A percentile compares a stretch with the other conserved stretches of the same genome.
phyloP scores from a whole-genome alignment of 2,329 filamentous ascomycete species.

The Phoma herbarum region DNA sequence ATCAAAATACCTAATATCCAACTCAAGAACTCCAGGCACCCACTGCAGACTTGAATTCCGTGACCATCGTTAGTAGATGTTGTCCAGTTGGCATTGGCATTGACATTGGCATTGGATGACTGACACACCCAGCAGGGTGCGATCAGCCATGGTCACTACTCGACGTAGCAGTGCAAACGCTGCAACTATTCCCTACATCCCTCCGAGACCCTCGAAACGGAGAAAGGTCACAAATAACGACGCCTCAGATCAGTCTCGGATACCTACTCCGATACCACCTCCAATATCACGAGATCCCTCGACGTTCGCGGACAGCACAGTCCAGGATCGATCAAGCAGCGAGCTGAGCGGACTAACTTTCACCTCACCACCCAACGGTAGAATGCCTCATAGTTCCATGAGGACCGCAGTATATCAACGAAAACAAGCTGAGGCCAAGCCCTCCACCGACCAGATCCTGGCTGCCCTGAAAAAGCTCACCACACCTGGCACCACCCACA shows the following conservation, averaged over 20 bases:
- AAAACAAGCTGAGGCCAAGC: not conserved
- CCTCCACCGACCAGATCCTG: not conserved
- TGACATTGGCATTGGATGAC: not conserved
- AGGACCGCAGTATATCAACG: no score
- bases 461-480: not conserved
- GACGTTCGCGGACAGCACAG: not conserved
- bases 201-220: not conserved
- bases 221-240: not conserved
- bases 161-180: conserved; percentile 21
- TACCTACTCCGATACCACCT: not conserved
- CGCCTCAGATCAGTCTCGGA: not conserved
- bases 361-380: conserved; percentile 20
- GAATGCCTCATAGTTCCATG: not conserved
- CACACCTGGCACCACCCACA: conserved; percentile 26
- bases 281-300: not conserved
- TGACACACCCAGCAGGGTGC: not conserved
- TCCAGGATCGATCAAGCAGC: not conserved
- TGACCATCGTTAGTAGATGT: not conserved
- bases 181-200: not conserved
- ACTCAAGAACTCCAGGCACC: not conserved
- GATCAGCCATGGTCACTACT: conserved; percentile 22
- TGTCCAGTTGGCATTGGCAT: no score
- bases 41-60: not conserved
- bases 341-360: conserved; percentile 18
- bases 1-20: no score